phyloP scores from a whole-genome alignment of 1,139 yeast species.

The Diutina pseudorugosa region DNA sequence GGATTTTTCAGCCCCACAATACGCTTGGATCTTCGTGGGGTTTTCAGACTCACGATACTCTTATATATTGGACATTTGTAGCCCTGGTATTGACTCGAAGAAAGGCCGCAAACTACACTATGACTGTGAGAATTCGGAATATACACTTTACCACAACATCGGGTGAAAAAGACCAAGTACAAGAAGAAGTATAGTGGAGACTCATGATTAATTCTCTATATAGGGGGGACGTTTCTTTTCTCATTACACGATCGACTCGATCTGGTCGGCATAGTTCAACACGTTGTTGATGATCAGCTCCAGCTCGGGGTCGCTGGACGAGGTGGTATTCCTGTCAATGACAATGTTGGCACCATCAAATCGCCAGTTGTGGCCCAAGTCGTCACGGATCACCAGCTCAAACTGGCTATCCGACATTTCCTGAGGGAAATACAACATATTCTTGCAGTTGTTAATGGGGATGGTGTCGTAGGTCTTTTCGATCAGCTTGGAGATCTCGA shows the following conservation, averaged over 20 bases:
- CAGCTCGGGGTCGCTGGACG: conserved; percentile 12
- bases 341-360: conserved; percentile 43
- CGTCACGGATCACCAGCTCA: conserved; percentile 42
- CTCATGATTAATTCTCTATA: not conserved
- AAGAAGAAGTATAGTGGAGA: too few species aligned
- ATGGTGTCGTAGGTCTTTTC: conserved; percentile 66
- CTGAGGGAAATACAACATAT: conserved; percentile 62
- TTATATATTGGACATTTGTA: too few species aligned
- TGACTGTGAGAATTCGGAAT: too few species aligned
- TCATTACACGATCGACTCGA: conserved; percentile 65
- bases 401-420: conserved; percentile 47
- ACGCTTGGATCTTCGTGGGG: too few species aligned
- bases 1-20: too few species aligned
- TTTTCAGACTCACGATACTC: too few species aligned
- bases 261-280: conserved; percentile 70
- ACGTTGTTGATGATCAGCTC: conserved; percentile 47
- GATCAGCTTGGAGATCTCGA: conserved; percentile 79
- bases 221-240: not conserved
- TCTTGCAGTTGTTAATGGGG: conserved; percentile 76
- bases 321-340: conserved; percentile 34
- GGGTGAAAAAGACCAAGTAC: too few species aligned
- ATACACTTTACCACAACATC: too few species aligned
- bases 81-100: too few species aligned
- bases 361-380: conserved; percentile 47
- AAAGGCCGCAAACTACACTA: too few species aligned